These are phyloP conservation scores for Chaetothyriales sp. DNA, from an alignment of 2,329 filamentous ascomycete species.

Conservation along the genomic window DNA sequence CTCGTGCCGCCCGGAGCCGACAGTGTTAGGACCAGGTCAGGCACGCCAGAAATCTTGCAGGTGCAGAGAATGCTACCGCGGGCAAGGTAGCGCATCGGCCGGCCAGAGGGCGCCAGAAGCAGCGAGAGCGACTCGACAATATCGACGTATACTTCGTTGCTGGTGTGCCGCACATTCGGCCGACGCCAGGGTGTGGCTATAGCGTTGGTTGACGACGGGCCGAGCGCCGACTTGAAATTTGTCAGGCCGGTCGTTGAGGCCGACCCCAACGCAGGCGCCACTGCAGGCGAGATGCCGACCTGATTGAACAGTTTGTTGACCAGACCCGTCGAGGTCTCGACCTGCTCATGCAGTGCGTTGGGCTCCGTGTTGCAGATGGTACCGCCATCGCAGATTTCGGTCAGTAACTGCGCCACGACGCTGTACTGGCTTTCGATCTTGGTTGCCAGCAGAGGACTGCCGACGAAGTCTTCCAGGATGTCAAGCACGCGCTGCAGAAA, in stretches of 20 bases:
- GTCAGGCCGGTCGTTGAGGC: constrained; percentile 2
- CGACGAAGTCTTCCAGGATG: constrained; percentile 84
- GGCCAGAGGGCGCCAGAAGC: constrained; percentile 77
- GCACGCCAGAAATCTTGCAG: constrained; percentile 83
- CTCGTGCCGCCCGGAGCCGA: constrained; percentile 69
- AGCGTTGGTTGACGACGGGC: constrained; percentile 26
- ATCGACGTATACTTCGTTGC: constrained; percentile 93
- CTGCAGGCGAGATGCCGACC: constrained; percentile 52
- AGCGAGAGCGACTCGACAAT: constrained; percentile 80
- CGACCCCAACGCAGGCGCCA: constrained; percentile 33
- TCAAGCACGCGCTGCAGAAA: constrained; percentile 90
- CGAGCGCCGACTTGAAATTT: constrained; percentile 4
- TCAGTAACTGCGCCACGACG: constrained; percentile 80
- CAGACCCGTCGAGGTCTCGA: constrained; percentile 82
- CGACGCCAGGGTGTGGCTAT: constrained; percentile 70
- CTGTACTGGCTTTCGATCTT: constrained; percentile 87
- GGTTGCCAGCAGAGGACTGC: constrained; percentile 65
- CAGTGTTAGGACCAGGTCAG: constrained; percentile 70
- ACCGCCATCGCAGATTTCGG: constrained; percentile 92
- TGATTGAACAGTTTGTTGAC: constrained; percentile 67
- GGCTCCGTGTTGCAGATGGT: constrained; percentile 80
- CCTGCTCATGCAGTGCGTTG: constrained; percentile 77
- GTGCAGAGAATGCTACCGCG: constrained; percentile 92
- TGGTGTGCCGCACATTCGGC: constrained; percentile 85
- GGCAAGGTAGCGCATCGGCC: constrained; percentile 70